Base-by-base conservation (phyloP, 805 yeast species). In the Wickerhamiella musiphila region DNA sequence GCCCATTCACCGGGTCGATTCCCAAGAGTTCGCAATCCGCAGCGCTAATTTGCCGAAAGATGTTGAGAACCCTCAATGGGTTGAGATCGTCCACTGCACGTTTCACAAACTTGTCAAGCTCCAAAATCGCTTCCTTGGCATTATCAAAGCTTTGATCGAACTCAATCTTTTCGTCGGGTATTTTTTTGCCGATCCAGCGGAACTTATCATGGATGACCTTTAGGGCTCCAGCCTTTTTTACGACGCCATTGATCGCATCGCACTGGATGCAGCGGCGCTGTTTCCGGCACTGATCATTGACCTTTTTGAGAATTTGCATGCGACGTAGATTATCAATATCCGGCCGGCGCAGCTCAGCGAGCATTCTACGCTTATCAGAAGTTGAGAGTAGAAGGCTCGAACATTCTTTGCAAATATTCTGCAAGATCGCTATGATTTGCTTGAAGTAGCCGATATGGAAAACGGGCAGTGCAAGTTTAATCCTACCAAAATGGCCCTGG, bases 401-500 rank as follows among this genome's bases (percentile, higher is more conserved):
- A 57, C 99, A 90, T 40, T 66, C 70, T 31, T 90, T 90, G 62
- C 99, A 90, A 39, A 90, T 73, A 33, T 79, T 70, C 54, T 90
- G 98, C 34, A 90, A 57, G 25, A 90, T 83, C 48, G 73, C 77
- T 42, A 90, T 78, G 15, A 82, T 78, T 26, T 84, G 74, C 53
- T 86, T 86, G 65, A 90, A 90, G 54, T 84, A 90, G 13, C 99
- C 99, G 29, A 90, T 90, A 50, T 90, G 98, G 59, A 86, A 90
- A 10, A 84, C 96, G 1, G 99, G 99, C 28, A 90, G 61, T 0
- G 96, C 94, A 32, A 90, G 65, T 47, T 81, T 70, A 41, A 90
- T 70, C 49, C 92, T 94, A 26, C 99, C 99, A 53, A 90, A 90
- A 58, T 90, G 99, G 36, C 99, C 99, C 57, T 86, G 95, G 54